phyloP scores from a whole-genome alignment of 768 basidiomycete species.

The Suillus tomentosus region DNA sequence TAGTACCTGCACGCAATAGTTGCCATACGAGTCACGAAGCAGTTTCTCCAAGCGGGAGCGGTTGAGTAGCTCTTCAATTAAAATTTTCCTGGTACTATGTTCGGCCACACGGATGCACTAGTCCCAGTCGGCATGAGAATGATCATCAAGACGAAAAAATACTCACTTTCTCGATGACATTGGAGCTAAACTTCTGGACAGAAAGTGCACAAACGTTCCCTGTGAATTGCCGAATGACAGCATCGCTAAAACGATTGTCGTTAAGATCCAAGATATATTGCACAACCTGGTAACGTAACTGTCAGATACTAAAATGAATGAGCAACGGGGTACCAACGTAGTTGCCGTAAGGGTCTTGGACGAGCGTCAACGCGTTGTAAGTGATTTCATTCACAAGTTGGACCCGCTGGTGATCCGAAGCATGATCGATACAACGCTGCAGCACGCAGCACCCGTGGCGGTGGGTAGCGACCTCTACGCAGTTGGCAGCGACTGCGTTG shows the following conservation, averaged over 20 bases:
- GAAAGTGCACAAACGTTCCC: slow-evolving; percentile 98
- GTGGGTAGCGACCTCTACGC: slow-evolving; percentile 97
- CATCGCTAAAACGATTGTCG: slow-evolving; percentile 98
- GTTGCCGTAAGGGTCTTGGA: slow-evolving; percentile 96
- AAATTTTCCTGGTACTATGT: slow-evolving; percentile 88
- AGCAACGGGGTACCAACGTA: slow-evolving; percentile 54
- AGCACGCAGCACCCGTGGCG: slow-evolving; percentile 98
- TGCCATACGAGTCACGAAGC: slow-evolving; percentile 93
- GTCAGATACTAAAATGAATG: neutral
- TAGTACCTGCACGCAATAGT: slow-evolving; percentile 88
- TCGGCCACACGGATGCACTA: slow-evolving; percentile 93
- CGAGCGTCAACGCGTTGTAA: slow-evolving; percentile 94
- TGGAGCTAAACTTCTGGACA: slow-evolving; percentile 99
- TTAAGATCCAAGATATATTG: slow-evolving; percentile 99
- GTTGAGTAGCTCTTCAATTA: slow-evolving; percentile 95
- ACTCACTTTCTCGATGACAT: slow-evolving; percentile 92
- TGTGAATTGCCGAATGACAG: slow-evolving; percentile 93
- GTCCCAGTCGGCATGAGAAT: slow-evolving; percentile 1
- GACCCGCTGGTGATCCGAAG: slow-evolving; percentile 90
- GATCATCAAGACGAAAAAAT: slow-evolving; percentile 3
- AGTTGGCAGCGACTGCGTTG: slow-evolving; percentile 98
- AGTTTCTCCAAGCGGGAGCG: slow-evolving; percentile 94
- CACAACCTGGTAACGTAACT: slow-evolving; percentile 61
- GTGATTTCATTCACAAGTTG: slow-evolving; percentile 99
- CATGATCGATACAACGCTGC: slow-evolving; percentile 97